Evolutionary conservation across 1,139 yeast species (phyloP), one percentile per base, ranked within the genome.

Genomic region (Geotrichum phurueaensis): DNA sequence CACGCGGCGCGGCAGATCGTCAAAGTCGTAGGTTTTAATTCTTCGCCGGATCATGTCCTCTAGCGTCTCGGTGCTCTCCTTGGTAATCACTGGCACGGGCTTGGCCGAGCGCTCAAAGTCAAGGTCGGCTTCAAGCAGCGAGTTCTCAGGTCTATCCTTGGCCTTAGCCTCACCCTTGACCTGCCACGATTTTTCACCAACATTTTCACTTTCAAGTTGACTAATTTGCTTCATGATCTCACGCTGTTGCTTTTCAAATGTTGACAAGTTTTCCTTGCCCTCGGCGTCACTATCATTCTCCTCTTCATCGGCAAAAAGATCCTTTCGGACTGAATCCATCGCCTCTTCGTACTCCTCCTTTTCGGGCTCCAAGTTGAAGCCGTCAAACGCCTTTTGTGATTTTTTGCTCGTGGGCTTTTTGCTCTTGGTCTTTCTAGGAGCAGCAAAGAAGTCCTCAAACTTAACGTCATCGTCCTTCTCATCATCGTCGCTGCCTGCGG

Each of bases 111-210:
- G 80, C 64, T 87, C 95, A 68, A 87, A 86, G 65, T 87, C 89
- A 56, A 87, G 70, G 65, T 85, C 89, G 3, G 74, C 69, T 33
- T 82, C 83, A 53, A 88, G 71, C 48, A 94, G 78, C 1, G 98
- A 87, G 74, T 94, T 97, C 56, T 79, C 78, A 3, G 96, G 96
- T 70, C 99, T 82, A 66, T 87, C 89, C 65, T 81, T 83, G 1
- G 92, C 89, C 58, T 83, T 81, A 1, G 90, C 91, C 75, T 94
- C 99, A 74, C 99, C 99, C 71, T 86, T 87, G 81, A 92, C 81
- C 9, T 96, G 85, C 99, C 99, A 94, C 69, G 86, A 86, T 77
- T 94, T 94, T 64, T 88, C 94, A 1, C 91, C 94, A 31, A 94
- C 85, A 33, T 95, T 86, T 71, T 92, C 98, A 47, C 85, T 84